Evolutionary conservation across 306 rosid genomes (phyloP).

Genomic region (Lablab purpureus): DNA sequence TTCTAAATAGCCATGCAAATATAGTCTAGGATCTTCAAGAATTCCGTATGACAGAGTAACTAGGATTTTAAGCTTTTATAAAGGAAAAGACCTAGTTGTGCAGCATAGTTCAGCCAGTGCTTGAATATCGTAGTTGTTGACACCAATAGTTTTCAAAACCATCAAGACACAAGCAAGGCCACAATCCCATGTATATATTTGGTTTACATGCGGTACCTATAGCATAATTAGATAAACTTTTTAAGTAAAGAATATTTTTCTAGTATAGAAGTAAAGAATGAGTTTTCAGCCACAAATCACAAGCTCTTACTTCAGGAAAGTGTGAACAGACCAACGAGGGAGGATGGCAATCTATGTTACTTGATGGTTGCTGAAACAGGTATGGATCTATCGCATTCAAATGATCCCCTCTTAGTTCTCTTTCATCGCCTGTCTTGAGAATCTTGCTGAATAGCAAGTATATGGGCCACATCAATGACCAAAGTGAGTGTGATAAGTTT

Average conservation of each 20-base stretch:
- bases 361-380: constrained; percentile 51
- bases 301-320: constrained; percentile 74
- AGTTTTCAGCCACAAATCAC: constrained; percentile 25
- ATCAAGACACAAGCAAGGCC: constrained; percentile 95
- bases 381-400: constrained; percentile 58
- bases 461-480: constrained; percentile 86
- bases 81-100: constrained; percentile 73
- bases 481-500: constrained; percentile 39
- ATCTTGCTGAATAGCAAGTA: constrained; percentile 73
- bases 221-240: constrained; percentile 43
- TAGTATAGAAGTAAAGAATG: constrained; percentile 24
- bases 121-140: constrained; percentile 61
- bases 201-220: constrained; percentile 89
- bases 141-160: constrained; percentile 77
- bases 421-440: constrained; percentile 63
- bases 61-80: constrained; percentile 39
- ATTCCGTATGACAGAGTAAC: constrained; percentile 42
- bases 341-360: constrained; percentile 48
- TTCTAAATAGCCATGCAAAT: constrained; percentile 14
- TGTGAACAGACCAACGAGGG: constrained; percentile 55
- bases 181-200: constrained; percentile 92
- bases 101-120: constrained; percentile 71
- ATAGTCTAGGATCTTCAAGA: constrained; percentile 25
- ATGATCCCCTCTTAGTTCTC: constrained; percentile 53
- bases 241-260: constrained; percentile 17